These are phyloP conservation scores for Boechera divaricarpa DNA, from an alignment of 345 rosid genomes.

Conservation along the genomic window DNA sequence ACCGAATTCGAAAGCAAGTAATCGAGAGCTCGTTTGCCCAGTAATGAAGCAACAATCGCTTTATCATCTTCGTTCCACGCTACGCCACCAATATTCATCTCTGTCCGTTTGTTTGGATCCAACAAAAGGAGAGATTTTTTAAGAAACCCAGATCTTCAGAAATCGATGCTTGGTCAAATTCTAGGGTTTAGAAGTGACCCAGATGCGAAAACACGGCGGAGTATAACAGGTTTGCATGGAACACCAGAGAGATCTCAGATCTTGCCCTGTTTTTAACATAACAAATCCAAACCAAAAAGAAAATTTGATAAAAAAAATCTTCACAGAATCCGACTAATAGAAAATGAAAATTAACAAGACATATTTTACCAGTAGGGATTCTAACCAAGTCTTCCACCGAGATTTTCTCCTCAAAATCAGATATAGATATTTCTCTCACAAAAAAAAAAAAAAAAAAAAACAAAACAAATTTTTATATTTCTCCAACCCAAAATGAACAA, in stretches of 20 bases:
- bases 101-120: constrained; percentile 42
- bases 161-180: constrained; percentile 8
- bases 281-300: neutral
- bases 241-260: constrained; percentile 45
- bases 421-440: neutral
- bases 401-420: neutral
- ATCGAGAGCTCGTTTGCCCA: constrained; percentile 75
- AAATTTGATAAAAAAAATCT: neutral
- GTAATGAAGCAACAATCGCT: constrained; percentile 65
- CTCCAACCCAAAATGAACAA: constrained; percentile 18
- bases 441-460: neutral
- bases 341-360: neutral
- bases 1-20: constrained; percentile 71
- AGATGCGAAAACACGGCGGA: constrained; percentile 22
- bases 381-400: neutral
- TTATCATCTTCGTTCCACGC: constrained; percentile 78
- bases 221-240: constrained; percentile 41
- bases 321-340: neutral
- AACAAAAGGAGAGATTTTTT: neutral
- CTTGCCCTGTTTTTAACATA: constrained; percentile 26
- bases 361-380: constrained; percentile 19
- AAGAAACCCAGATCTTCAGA: constrained; percentile 27
- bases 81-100: constrained; percentile 35
- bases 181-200: constrained; percentile 20
- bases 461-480: neutral